Base-by-base conservation (phyloP, 192 early-diverging fungal species). In the Entomortierella parvispora region DNA sequence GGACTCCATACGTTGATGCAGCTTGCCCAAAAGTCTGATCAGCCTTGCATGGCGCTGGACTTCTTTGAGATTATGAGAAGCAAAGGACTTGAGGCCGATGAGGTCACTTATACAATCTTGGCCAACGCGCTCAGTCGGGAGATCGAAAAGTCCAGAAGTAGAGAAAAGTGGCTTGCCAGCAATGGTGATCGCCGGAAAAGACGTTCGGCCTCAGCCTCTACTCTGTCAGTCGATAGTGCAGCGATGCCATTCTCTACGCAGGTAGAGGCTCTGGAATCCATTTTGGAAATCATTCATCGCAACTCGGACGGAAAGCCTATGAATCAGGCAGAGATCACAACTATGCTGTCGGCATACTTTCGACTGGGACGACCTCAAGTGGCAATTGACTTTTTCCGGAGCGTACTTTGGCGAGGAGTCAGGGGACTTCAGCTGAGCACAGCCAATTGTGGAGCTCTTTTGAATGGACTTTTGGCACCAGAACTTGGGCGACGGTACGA, bases 11-110 rank as follows among this genome's bases (percentile, higher is more conserved):
- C 58, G 17, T 25, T 76, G 53, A 76, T 76, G 71, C 71, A 76
- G 28, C 65, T 76, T 8, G 71, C 71, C 6, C 71, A 76, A 68
- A 77, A 64, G 49, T 77, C 65, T 3, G 2, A 57, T 10, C 53
- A 77, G 28, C 74, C 74, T 10, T 59, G 65, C 11, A 68, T 77
- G 74, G 65, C 65, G 25, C 44, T 76, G 5, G 71, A 76, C 26
- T 76, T 76, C 48, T 76, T 76, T 33, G 71, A 76, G 49, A 67
- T 76, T 58, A 76, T 76, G 71, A 58, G 71, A 14, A 58, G 71
- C 33, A 64, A 65, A 34, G 71, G 71, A 9, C 66, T 76, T 10
- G 58, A 56, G 52, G 58, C 71, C 0, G 71, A 76, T 23, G 55
- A 62, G 8, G 52, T 67, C 12, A 76, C 71, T 0, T 68, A 49